Evolutionary conservation across 345 rosid species (phyloP), one percentile per base, ranked within the genome.

Genomic region (Nasturtium officinale): DNA sequence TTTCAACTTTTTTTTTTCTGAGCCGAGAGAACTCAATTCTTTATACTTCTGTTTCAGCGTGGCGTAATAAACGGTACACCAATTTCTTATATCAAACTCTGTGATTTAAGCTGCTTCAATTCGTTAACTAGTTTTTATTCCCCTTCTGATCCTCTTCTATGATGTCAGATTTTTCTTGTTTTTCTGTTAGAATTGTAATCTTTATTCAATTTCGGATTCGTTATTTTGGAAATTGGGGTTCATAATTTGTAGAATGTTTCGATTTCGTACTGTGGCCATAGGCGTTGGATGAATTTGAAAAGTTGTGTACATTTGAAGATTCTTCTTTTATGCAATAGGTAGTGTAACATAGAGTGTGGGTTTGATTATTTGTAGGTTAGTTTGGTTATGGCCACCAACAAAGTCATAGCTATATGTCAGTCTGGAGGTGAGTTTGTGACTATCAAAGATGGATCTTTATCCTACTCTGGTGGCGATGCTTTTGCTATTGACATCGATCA

Each of bases 351-450:
- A 42, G 16, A 63, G 35, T 59, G 7, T 45, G 13, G 5, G 47
- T 75, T 53, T 20, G 54, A 15, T 29, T 37, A n/a, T n/a, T 35
- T 15, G 7, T 5, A 77, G 80, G 71, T 10, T 23, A 30, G 47
- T 18, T 51, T 75, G 87, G 83, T 68, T 65, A 89, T 90, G 98
- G 87, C 90, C 68, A 69, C 84, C 45, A 88, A 85, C 81, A 93
- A 89, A 82, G 72, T 93, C 51, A 90, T 93, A 80, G 98, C 96
- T 23, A 93, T 93, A 73, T 93, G 97, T 77, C 97, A 91, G 66
- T 89, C 98, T 0, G 96, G 97, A 32, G 98, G 97, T 16, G 93
- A 87, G 71, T 93, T 93, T 78, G 84, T 87, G 50, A 68, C 87
- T 3, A 67, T 77, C 38, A 79, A 77, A 77, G 96, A 90, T 40